These are phyloP conservation scores for Aspergillus funiculosus DNA, from an alignment of 495 filamentous ascomycete species.

Conservation along the genomic window DNA sequence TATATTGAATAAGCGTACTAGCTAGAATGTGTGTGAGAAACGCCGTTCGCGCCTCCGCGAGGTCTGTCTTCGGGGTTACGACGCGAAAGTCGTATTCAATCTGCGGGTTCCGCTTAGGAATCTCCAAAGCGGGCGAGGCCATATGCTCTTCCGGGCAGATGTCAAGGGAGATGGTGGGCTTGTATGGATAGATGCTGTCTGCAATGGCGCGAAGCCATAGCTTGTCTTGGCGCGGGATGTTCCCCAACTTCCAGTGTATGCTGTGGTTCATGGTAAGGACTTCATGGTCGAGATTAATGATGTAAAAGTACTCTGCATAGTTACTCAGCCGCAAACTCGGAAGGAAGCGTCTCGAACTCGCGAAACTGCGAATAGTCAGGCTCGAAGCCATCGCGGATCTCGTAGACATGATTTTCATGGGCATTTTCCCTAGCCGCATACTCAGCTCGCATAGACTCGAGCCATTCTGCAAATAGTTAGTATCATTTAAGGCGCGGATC, in stretches of 20 bases:
- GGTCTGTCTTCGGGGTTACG: constrained; percentile 8
- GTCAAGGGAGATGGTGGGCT: constrained; percentile 12
- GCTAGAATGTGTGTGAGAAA: constrained; percentile 7
- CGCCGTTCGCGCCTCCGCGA: constrained; percentile 3
- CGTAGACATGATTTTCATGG: too few species aligned
- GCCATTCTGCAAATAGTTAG: too few species aligned
- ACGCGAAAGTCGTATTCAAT: constrained; percentile 2
- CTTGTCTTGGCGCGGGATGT: constrained; percentile 10
- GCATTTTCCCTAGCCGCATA: too few species aligned
- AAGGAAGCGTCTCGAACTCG: constrained; percentile 8
- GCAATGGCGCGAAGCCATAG: constrained; percentile 10
- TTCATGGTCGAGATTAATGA: constrained; percentile 12
- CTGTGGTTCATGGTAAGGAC: constrained; percentile 13
- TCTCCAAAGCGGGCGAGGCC: constrained; percentile 7
- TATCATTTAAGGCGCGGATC: too few species aligned
- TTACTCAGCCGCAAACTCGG: constrained; percentile 5
- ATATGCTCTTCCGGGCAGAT: constrained; percentile 10
- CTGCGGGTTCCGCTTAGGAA: neutral
- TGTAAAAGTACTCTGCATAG: constrained; percentile 9
- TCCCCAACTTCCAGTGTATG: constrained; percentile 13
- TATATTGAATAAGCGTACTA: constrained; percentile 3
- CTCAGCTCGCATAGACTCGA: too few species aligned
- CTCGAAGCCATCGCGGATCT: constrained; percentile 3
- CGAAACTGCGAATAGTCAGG: constrained; percentile 4
- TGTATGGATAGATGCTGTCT: constrained; percentile 7